Conservation (phyloP, 2,329 filamentous ascomycete species). For the Colletotrichum sojae region DNA sequence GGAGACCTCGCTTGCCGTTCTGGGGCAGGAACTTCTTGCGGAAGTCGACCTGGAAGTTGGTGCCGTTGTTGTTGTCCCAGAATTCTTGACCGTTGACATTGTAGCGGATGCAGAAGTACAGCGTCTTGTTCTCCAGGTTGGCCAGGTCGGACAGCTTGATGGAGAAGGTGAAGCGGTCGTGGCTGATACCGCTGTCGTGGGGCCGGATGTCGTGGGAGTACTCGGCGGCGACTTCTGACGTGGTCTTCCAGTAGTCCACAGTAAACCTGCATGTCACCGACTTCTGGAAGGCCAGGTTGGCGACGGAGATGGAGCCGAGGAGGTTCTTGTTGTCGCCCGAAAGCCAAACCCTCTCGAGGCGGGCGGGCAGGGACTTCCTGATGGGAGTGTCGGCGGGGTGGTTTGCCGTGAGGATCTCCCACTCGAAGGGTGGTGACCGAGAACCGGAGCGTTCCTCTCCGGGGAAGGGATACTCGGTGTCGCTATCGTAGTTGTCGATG, state of each 20-base stretch:
- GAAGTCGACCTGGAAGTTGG: conserved; percentile 97
- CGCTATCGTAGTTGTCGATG: conserved; percentile 88
- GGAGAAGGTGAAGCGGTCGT: conserved; percentile 93
- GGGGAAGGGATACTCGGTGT: conserved; percentile 89
- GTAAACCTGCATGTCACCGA: conserved; percentile 93
- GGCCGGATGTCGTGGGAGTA: conserved; percentile 75
- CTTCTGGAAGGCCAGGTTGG: conserved; percentile 93
- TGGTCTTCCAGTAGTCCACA: conserved; percentile 98
- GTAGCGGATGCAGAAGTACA: conserved; percentile 94
- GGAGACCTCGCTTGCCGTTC: conserved; percentile 69
- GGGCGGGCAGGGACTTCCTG: conserved; percentile 77
- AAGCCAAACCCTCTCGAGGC: conserved; percentile 88
- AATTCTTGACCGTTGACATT: conserved; percentile 85
- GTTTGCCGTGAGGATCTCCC: conserved; percentile 89
- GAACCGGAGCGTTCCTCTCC: conserved; percentile 59
- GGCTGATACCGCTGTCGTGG: conserved; percentile 63
- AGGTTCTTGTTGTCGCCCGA: conserved; percentile 90
- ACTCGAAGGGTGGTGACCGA: conserved; percentile 76
- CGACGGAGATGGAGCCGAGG: conserved; percentile 85
- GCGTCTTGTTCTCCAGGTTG: conserved; percentile 91
- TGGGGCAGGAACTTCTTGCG: conserved; percentile 79
- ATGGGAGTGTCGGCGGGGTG: conserved; percentile 68
- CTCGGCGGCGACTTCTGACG: conserved; percentile 93
- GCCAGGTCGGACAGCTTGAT: conserved; percentile 93
- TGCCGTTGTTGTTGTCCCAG: conserved; percentile 93